Evolutionary conservation across 306 rosid genomes (phyloP), one percentile per base, ranked within the genome.

Genomic region (Herpetospermum pedunculosum): DNA sequence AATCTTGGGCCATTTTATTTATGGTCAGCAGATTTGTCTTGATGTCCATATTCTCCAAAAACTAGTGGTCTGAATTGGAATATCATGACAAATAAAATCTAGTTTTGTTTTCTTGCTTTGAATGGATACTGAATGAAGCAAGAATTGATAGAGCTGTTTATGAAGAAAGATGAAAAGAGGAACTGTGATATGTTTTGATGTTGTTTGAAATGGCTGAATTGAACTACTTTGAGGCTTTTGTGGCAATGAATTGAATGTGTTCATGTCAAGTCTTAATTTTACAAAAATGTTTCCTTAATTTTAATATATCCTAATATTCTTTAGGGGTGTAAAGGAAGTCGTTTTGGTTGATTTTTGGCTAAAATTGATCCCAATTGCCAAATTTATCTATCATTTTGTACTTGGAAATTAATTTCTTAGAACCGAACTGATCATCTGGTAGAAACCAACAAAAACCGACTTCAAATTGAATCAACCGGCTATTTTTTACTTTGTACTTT

Each of bases 1-100:
- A 43, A 68, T 14, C 1, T 43, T 68, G 13, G 3, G 73, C 23
- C 73, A 68, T 43, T 43, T 23, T 13, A 18, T 65, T 65, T 37
- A 1, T 21, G 13, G 14, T 25, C 53, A 67, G 0, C 11, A 41
- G 34, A 19, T 67, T 6, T 3, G 21, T 67, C 21, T 67, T 67
- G 52, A 67, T 40, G 16, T 67, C 73, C 73, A 67, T 41, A 23
- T 67, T 67, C 73, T 67, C 53, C 21, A 14, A 25, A 25, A 67
- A 67, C 21, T 5, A 3, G 21, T 67, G 53, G 53, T 1, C 32
- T 67, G 52, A 40, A 67, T 67, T 67, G 53, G 15, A 25, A 23
- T 67, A 13, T 67, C 52, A 67, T 6, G 52, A 67, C 43, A 34
- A 2, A 57, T 30, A 2, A 57, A 57, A 4, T 23, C 8, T 65